Evolutionary conservation across 768 basidiomycete genomes (phyloP), one percentile per base, ranked within the genome.

Genomic region (Termitomyces sp.): DNA sequence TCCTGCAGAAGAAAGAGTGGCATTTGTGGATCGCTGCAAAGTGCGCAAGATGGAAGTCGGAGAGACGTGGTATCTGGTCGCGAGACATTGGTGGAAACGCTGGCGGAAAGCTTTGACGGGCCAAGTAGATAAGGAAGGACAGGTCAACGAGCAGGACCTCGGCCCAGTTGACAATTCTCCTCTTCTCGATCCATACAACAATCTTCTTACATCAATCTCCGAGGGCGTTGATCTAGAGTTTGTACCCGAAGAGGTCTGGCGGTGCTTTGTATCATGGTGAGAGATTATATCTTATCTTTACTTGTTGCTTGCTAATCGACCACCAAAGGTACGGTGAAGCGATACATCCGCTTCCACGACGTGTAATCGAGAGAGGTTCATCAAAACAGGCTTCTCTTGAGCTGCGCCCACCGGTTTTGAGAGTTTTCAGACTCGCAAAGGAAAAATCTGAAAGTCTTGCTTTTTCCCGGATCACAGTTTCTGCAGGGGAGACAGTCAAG

Each of bases 1-100:
- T 60, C 64, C 75, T 20, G 75, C 74, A 2, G 65, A 64, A 4
- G 77, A 84, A 49, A 89, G 84, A 68, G 57, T 84, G n/a, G 56
- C 74, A 5, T 68, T 77, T 49, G 79, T 92, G 65, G 70, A 82
- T 22, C 69, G 72, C 5, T 77, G 77, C 14, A 81, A 81, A 64
- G 66, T 64, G 40, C 69, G 65, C 45, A 72, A 76, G 42, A 83
- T 93, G 80, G 73, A 77, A 32, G 72, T 79, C 8, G 89, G 89
- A 45, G 84, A 93, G 51, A 85, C 79, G 9, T 95, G 93, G 93
- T 93, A 84, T 72, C 73, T 95, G 49, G 77, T 95, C 30, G 79
- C 86, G 22, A 72, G 81, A 49, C 64, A 66, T 22, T 96, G 93
- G 93, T 90, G 82, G 76, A 81, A 81, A 57, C 82, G 84, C 34